Evolutionary conservation across 805 yeast species (phyloP), one percentile per base, ranked within the genome.

Genomic region (Brettanomyces anomalus): DNA sequence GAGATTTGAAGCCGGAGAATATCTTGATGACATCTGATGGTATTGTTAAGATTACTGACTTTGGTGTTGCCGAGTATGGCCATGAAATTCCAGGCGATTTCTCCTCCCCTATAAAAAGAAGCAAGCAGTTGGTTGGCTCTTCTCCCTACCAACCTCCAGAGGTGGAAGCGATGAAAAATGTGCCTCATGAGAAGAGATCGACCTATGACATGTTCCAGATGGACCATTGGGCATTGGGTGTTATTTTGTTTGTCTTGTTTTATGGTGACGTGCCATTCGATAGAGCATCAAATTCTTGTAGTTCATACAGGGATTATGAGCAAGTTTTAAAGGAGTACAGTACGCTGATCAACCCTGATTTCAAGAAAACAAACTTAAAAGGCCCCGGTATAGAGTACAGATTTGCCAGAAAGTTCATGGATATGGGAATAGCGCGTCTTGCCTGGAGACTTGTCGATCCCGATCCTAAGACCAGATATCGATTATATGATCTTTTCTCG

Each of bases 1-100:
- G 97, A 45, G 98, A 90, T 61, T 70, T 90, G 56, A 90, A 90
- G 65, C 97, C 97, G 5, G 98, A 90, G 59, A 90, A 90, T 62
- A 69, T 90, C 39, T 70, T 90, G 37, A 81, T 86, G 52, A 66
- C 85, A 32, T 62, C 70, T 17, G 59, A 64, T 15, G 79, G 74
- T 10, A 68, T 71, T 21, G 72, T 81, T 46, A 81, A 93, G 31
- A 71, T 90, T 50, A 96, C 97, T 1, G 98, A 90, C 65, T 90
- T 90, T 62, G 98, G 98, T 42, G 93, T 90, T 49, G 76, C 85
- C 37, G 84, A 77, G 43, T 80, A 76, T 61, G 85, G 81, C 18
- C 81, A 79, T 57, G 73, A 64, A 43, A 67, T 62, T 19, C 77
- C 77, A 0, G 74, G 76, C 7, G 79, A 83, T 59, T 65, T 72